Evolutionary conservation across 371 early-diverging fungal species (phyloP).

Genomic region (Mortierella sp.): DNA sequence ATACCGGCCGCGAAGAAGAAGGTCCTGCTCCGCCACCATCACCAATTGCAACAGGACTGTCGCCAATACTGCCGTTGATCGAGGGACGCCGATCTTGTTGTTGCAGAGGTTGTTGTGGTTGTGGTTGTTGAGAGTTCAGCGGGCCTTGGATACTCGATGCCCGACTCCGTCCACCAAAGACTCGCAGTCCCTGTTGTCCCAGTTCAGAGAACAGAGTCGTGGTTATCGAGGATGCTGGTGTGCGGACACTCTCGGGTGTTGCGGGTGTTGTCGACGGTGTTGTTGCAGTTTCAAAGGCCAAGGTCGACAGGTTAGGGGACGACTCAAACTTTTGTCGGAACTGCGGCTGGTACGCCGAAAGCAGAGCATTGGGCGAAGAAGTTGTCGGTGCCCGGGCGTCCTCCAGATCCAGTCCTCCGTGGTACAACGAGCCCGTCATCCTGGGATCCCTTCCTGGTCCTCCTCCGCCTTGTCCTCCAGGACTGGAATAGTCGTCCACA

Average conservation of each 20-base stretch:
- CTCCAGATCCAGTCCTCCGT: conserved; percentile 6
- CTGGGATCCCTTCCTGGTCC: too few species aligned
- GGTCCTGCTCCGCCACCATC: background rate
- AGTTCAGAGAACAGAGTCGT: background rate
- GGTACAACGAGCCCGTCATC: background rate
- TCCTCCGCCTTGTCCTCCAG: background rate
- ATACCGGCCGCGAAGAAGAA: background rate
- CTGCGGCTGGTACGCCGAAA: conserved; percentile 17
- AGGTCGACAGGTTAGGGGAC: conserved; percentile 29
- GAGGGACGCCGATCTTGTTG: too few species aligned
- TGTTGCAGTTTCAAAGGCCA: background rate
- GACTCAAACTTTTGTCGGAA: conserved; percentile 45
- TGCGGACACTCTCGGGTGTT: background rate
- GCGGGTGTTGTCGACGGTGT: background rate
- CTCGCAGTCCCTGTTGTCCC: background rate
- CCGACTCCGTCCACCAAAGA: background rate
- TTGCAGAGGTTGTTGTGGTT: background rate
- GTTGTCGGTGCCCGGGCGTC: background rate
- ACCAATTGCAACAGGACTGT: background rate
- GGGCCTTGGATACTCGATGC: background rate
- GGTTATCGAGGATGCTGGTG: background rate
- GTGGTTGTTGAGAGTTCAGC: background rate
- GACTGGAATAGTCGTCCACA: background rate
- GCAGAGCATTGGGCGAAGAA: conserved; percentile 3
- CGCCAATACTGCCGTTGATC: background rate